Conservation (phyloP, 768 basidiomycete species). For the Pleurotus tuber-regium region DNA sequence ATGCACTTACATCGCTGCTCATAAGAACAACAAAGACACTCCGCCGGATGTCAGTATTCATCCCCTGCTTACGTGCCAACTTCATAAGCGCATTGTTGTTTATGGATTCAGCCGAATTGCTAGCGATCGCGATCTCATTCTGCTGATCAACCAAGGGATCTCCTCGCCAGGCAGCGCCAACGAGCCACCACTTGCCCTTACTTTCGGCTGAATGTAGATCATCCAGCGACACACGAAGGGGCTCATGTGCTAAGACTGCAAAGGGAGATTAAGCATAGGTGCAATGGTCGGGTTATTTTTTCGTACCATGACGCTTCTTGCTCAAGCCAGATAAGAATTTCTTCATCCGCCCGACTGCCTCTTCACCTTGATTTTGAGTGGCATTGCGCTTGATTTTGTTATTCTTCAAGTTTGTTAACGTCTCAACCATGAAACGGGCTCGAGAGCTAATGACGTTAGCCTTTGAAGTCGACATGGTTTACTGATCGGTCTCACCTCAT, state of each 20-base stretch:
- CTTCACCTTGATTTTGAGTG: constrained; percentile 67
- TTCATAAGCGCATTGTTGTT: constrained; percentile 53
- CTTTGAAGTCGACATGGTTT: background rate
- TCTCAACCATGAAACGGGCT: constrained; percentile 94
- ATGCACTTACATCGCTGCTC: constrained; percentile 81
- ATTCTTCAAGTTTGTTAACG: constrained; percentile 87
- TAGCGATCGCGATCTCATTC: constrained; percentile 27
- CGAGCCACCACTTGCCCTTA: constrained; percentile 98
- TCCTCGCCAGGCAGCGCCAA: constrained; percentile 94
- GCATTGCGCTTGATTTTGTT: constrained; percentile 72
- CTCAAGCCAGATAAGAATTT: constrained; percentile 75
- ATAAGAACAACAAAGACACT: constrained; percentile 92
- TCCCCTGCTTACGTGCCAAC: constrained; percentile 92
- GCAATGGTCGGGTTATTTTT: background rate
- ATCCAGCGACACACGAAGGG: constrained; percentile 79
- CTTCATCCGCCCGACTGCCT: constrained; percentile 83
- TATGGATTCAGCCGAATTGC: constrained; percentile 22
- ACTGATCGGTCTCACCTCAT: constrained; percentile 45
- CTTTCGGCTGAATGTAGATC: constrained; percentile 83
- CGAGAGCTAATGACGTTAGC: constrained; percentile 60
- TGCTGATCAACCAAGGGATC: constrained; percentile 82
- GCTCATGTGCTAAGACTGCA: constrained; percentile 78
- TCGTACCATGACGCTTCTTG: constrained; percentile 74
- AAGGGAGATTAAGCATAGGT: background rate
- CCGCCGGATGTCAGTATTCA: constrained; percentile 96